phyloP scores from a whole-genome alignment of 768 basidiomycete genomes.

The Tulasnella sp. region DNA sequence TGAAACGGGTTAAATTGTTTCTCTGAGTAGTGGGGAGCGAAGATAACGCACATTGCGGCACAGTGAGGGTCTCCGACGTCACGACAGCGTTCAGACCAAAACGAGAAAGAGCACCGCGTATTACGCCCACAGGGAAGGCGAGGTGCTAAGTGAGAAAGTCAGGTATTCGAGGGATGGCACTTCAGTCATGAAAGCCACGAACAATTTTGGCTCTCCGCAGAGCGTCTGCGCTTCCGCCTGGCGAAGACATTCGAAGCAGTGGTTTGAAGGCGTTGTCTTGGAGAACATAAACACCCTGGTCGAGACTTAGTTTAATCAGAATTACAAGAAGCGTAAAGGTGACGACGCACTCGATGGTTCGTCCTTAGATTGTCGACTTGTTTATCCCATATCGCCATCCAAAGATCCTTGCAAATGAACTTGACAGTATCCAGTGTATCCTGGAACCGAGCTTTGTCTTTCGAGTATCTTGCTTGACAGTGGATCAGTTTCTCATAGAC shows the following conservation, averaged over 20 bases:
- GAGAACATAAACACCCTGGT: conserved; percentile 86
- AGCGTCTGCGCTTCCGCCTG: conserved; percentile 68
- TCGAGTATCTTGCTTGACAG: conserved; percentile 50
- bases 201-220: conserved; percentile 65
- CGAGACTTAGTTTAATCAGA: neutral
- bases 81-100: conserved; percentile 72
- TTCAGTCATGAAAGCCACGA: conserved; percentile 25
- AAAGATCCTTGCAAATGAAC: conserved; percentile 95
- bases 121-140: conserved; percentile 72
- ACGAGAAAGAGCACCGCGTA: conserved; percentile 71
- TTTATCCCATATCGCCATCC: conserved; percentile 85
- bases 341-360: conserved; percentile 69
- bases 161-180: neutral
- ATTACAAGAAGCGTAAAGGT: neutral
- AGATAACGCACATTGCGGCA: conserved; percentile 71
- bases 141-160: conserved; percentile 51
- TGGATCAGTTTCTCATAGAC: neutral
- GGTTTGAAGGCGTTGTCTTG: conserved; percentile 90
- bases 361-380: conserved; percentile 94
- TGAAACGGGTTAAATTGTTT: neutral
- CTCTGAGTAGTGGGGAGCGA: neutral
- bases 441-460: conserved; percentile 62
- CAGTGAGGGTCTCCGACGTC: conserved; percentile 62
- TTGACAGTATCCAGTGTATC: conserved; percentile 88
- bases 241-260: conserved; percentile 69